These are phyloP conservation scores for Parmales sp. DNA, from an alignment of 108 stramenopile species.

Conservation along the genomic window DNA sequence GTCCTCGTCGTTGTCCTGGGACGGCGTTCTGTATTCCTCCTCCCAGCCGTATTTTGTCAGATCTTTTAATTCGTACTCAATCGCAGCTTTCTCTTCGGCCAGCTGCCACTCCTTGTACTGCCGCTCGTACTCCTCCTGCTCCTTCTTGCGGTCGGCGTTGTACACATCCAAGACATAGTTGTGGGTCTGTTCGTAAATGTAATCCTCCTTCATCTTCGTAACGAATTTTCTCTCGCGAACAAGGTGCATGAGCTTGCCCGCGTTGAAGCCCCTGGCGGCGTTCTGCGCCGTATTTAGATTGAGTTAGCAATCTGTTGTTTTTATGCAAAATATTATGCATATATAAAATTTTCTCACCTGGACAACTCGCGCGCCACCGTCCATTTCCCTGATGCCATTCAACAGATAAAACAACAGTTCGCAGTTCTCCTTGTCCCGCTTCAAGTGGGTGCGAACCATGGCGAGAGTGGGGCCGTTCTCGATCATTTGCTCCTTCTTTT, in stretches of 20 bases:
- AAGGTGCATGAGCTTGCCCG: neutral
- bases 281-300: no score
- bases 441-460: neutral
- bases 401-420: neutral
- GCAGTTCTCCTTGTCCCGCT: neutral
- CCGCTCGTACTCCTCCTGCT: conserved; percentile 10
- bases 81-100: neutral
- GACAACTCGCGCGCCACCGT: neutral
- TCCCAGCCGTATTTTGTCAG: neutral
- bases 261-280: conserved; percentile 7
- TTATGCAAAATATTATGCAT: no score
- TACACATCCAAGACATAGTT: conserved; percentile 1
- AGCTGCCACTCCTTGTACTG: conserved; percentile 1
- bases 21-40: neutral
- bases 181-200: neutral
- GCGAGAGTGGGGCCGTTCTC: neutral
- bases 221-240: neutral
- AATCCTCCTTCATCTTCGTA: neutral
- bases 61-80: neutral
- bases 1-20: conserved; percentile 3
- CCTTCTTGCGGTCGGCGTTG: conserved; percentile 3
- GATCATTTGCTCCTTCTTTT: conserved; percentile 3
- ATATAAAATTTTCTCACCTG: no score
- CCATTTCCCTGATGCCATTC: neutral
- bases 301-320: no score